Base-by-base conservation (phyloP, 148 eudicot genomes). In the Rhododendron ferrugineum region DNA sequence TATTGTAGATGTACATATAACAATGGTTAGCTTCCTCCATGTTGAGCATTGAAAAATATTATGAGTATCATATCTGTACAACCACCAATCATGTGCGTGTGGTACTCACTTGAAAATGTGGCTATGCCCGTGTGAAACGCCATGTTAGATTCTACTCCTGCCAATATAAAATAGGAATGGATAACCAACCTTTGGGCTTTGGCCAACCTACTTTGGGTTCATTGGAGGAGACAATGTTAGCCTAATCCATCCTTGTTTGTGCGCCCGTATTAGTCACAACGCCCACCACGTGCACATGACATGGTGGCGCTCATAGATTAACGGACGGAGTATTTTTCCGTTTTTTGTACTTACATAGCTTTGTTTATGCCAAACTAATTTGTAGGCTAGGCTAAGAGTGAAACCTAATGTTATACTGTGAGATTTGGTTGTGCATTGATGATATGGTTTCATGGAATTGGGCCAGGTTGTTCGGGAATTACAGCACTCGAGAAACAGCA, bases 381-480 rank as follows among this genome's bases (percentile, higher is more conserved):
- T 30, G 75, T 30, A 70, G 75, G 75, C 75, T 70, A 70, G 75
- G 37, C 74, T 70, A 28, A 70, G 30, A 32, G 75, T 70, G 18
- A 70, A 70, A 70, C 20, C 6, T 30, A 28, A 26, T 32, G 75
- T 4, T 30, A 14, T 70, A 10, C 30, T 7, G 72, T 64, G 72
- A n/a, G 32, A 64, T 64, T 64, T 70, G 37, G 18, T 70, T 30
- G 40, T 70, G 75, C 20, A 79, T 79, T 18, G 10, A 64, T 82
- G 34, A 49, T 11, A 74, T 64, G 77, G 50, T 56, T 73, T 79
- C n/a, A 66, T 81, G 85, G 81, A 79, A 81, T 79, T 86, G 87
- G 85, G 82, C 88, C 93, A 96, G 98, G 98, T 96, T 86, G 98
- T 92, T 70, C 85, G 93, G 88, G 92, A 96, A 86, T 86, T 96